Evolutionary conservation across 495 filamentous ascomycete genomes (phyloP).

Genomic region (Penicillium bialowiezense): DNA sequence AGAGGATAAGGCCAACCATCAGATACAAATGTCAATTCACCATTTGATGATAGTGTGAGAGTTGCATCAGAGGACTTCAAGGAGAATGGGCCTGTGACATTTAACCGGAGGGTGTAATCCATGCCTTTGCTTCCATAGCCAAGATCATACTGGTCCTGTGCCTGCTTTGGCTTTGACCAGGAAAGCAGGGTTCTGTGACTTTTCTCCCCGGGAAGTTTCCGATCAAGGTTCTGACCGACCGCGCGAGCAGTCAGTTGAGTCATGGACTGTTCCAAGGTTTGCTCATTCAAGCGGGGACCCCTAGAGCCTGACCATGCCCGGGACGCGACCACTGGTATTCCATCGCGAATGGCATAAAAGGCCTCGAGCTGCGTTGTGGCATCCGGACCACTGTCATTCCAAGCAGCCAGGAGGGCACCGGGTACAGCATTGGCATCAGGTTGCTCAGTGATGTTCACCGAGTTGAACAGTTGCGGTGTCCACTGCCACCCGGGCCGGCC

Average conservation of each 20-base stretch:
- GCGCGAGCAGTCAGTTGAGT: constrained; percentile 35
- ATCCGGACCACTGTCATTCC: constrained; percentile 57
- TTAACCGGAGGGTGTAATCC: constrained; percentile 46
- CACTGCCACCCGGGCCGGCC: constrained; percentile 45
- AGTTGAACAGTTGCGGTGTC: constrained; percentile 48
- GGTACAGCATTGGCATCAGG: constrained; percentile 30
- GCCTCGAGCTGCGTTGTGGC: constrained; percentile 54
- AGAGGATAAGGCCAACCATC: constrained; percentile 54
- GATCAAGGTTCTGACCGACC: constrained; percentile 50
- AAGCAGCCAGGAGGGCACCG: constrained; percentile 52
- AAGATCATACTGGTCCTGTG: constrained; percentile 5
- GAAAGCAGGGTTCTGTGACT: neutral
- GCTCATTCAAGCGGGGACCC: constrained; percentile 29
- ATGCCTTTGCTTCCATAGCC: constrained; percentile 50
- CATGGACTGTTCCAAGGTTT: constrained; percentile 26
- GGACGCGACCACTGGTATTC: constrained; percentile 47
- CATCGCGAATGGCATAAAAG: constrained; percentile 52
- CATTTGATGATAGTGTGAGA: constrained; percentile 27
- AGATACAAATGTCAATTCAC: constrained; percentile 37
- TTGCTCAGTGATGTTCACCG: constrained; percentile 39
- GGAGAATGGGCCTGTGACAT: constrained; percentile 37
- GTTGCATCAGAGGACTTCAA: constrained; percentile 35
- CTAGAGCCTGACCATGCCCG: constrained; percentile 43
- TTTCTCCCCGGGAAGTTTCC: constrained; percentile 16
- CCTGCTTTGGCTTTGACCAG: constrained; percentile 2